Conservation (phyloP, 306 rosid species). For the Geum urbanum region DNA sequence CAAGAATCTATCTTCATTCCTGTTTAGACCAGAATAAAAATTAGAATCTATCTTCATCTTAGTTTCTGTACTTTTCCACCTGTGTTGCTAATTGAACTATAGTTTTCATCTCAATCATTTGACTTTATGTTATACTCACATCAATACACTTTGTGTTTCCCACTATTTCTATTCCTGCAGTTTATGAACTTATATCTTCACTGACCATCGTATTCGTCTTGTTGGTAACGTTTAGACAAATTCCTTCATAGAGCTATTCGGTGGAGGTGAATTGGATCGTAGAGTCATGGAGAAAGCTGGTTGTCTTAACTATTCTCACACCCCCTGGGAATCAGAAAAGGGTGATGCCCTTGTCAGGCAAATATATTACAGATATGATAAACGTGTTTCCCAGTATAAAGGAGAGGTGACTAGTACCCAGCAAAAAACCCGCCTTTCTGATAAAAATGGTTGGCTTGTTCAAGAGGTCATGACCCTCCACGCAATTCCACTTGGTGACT, state of each 20-base stretch:
- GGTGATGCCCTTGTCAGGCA: conserved; percentile 61
- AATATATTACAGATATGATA: conserved; percentile 65
- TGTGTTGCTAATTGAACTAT: neutral
- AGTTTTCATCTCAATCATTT: conserved; percentile 8
- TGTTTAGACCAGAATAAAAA: neutral
- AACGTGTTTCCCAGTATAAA: conserved; percentile 57
- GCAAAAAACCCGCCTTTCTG: conserved; percentile 47
- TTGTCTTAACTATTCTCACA: conserved; percentile 60
- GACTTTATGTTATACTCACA: neutral
- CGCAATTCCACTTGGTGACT: conserved; percentile 81
- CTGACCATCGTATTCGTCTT: conserved; percentile 24
- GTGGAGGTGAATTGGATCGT: conserved; percentile 75
- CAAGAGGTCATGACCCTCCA: conserved; percentile 90
- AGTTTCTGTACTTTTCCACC: neutral
- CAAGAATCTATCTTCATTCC: neutral
- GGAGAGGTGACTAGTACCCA: conserved; percentile 87
- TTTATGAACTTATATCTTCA: conserved; percentile 1
- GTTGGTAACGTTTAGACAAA: conserved; percentile 45
- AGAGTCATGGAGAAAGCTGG: conserved; percentile 80
- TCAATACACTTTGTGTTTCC: neutral
- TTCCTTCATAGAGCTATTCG: conserved; percentile 67
- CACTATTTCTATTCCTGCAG: neutral
- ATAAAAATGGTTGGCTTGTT: conserved; percentile 67
- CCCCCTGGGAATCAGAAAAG: conserved; percentile 91
- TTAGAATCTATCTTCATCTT: neutral